Evolutionary conservation across 2,329 filamentous ascomycete genomes (phyloP).

Genomic region (Ophiocordyceps camponoti-floridani): DNA sequence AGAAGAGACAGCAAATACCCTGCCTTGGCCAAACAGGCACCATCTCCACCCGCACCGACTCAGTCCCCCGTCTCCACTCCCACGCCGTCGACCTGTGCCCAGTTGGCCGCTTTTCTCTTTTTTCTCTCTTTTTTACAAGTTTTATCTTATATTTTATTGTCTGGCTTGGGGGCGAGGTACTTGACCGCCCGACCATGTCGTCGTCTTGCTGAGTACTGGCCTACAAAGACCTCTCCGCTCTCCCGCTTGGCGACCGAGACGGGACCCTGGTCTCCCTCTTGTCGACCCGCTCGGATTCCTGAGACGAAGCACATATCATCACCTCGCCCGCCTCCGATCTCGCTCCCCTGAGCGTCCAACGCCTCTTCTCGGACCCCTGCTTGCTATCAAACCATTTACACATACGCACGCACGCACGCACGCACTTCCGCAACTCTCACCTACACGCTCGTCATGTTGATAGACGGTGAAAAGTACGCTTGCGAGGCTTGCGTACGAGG

Average conservation of each 20-base stretch:
- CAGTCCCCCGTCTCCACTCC: constrained; percentile 1
- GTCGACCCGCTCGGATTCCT: constrained; percentile 5
- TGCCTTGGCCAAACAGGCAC: background rate
- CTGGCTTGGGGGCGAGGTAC: background rate
- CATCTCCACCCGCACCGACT: constrained; percentile 4
- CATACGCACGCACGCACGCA: too few relatives aligned
- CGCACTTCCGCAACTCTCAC: background rate
- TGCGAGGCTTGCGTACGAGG: constrained; percentile 97
- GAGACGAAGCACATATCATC: constrained; percentile 2
- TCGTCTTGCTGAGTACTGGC: background rate
- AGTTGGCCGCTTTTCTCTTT: background rate
- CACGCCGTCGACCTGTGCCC: background rate
- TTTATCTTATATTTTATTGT: constrained; percentile 7
- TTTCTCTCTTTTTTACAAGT: constrained; percentile 10
- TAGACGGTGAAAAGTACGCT: constrained; percentile 93
- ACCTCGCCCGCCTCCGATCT: background rate
- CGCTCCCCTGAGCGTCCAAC: background rate
- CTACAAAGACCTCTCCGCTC: background rate
- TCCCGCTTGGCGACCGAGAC: background rate
- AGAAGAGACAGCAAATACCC: background rate
- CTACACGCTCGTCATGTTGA: constrained; percentile 40
- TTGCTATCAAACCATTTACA: background rate
- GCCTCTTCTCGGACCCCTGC: background rate
- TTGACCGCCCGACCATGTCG: background rate
- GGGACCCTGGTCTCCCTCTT: background rate